Conservation (phyloP, 257 asterid genomes). For the Capsicum rhomboideum region DNA sequence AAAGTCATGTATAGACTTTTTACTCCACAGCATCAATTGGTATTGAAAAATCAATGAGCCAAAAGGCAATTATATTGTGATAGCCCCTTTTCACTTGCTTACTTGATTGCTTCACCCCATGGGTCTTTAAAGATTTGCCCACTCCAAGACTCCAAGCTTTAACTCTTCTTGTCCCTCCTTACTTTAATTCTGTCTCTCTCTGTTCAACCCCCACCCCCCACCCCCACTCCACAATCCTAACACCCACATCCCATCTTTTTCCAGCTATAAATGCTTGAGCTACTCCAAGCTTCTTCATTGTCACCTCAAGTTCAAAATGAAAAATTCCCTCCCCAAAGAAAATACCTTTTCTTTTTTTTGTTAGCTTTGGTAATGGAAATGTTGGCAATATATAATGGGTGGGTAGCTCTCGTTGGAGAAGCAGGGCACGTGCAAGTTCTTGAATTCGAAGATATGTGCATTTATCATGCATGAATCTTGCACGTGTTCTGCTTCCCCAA, state of each 20-base stretch:
- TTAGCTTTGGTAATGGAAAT: background rate
- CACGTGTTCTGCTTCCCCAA: slow-evolving; percentile 95
- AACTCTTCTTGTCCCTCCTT: slow-evolving; percentile 5
- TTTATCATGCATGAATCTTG: slow-evolving; percentile 12
- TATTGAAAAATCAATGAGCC: slow-evolving; percentile 2
- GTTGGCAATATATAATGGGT: slow-evolving; percentile 5
- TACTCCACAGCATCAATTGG: slow-evolving; percentile 11
- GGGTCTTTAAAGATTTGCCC: slow-evolving; percentile 42
- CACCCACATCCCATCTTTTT: slow-evolving; percentile 2
- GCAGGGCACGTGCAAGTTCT: slow-evolving; percentile 82
- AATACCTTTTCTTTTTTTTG: background rate
- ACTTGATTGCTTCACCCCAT: slow-evolving; percentile 24
- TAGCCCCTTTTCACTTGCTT: background rate
- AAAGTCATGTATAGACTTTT: slow-evolving; percentile 7
- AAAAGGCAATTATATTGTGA: background rate
- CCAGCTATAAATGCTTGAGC: slow-evolving; percentile 30
- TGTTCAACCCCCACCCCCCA: background rate
- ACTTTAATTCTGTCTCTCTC: background rate
- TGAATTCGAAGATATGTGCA: background rate
- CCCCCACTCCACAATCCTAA: too few relatives aligned
- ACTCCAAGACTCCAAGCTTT: slow-evolving; percentile 54
- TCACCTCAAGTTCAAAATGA: background rate
- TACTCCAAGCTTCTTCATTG: background rate
- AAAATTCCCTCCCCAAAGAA: background rate
- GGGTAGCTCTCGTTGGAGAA: slow-evolving; percentile 69